Conservation (phyloP, 75 land plant species). For the Larix kaempferi region DNA sequence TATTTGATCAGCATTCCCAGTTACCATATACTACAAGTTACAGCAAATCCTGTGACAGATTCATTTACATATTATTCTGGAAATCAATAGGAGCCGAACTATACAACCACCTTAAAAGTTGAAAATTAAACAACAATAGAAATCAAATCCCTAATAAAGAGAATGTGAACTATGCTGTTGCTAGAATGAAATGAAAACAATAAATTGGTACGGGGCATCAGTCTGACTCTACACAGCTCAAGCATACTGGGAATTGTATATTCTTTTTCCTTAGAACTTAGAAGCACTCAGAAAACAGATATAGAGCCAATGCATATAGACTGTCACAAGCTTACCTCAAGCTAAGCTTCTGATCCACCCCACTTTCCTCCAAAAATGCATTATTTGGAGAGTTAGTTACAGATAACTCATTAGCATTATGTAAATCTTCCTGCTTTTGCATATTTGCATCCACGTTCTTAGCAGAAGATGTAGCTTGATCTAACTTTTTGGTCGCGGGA, state of each 20-base stretch:
- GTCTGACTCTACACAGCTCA: background rate
- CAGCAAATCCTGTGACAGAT: background rate
- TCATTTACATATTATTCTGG: background rate
- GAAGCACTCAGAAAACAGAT: background rate
- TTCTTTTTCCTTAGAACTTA: background rate
- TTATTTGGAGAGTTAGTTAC: background rate
- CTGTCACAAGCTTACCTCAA: slow-evolving; percentile 3
- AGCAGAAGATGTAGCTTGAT: background rate
- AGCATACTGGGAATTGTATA: background rate
- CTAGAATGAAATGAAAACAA: background rate
- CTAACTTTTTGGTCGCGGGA: slow-evolving; percentile 6
- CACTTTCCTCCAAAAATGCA: background rate
- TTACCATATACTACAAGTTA: background rate
- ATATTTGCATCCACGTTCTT: background rate
- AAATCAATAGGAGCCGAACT: background rate
- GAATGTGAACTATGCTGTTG: background rate
- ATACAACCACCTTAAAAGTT: background rate
- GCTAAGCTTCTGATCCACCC: background rate
- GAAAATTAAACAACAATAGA: background rate
- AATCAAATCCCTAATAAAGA: background rate
- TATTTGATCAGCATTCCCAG: no score
- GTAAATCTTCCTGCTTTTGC: background rate
- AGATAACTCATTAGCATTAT: background rate
- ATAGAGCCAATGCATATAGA: background rate
- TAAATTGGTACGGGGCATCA: background rate